Conservation (phyloP, 768 basidiomycete species). For the Arthromyces matolae region DNA sequence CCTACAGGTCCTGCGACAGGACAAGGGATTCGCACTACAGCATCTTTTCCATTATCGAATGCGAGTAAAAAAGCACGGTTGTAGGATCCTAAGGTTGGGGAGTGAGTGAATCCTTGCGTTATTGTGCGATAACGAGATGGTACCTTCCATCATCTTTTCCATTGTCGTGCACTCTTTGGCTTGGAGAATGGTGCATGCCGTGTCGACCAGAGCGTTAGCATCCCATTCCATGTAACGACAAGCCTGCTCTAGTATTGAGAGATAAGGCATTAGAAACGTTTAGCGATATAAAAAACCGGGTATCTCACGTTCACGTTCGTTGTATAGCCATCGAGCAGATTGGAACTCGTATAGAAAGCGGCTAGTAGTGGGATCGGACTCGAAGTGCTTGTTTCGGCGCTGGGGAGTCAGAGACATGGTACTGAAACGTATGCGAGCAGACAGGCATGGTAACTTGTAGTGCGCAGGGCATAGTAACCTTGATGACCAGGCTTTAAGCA, state of each 20-base stretch:
- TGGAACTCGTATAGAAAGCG: not conserved
- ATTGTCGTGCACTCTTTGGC: constrained; percentile 9
- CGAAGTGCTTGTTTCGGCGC: not conserved
- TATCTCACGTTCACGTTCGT: constrained; percentile 21
- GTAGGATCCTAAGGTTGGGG: constrained; percentile 13
- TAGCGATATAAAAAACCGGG: not conserved
- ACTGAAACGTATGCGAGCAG: not conserved
- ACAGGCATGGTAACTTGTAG: not conserved
- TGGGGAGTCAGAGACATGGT: not conserved
- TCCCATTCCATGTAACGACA: constrained; percentile 18
- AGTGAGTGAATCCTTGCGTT: constrained; percentile 1
- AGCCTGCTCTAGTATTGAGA: constrained; percentile 19
- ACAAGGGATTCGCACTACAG: constrained; percentile 18
- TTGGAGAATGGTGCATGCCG: constrained; percentile 9
- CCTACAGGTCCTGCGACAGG: constrained; percentile 23
- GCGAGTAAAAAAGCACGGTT: constrained; percentile 18
- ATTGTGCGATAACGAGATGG: not conserved
- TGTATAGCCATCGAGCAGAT: constrained; percentile 25
- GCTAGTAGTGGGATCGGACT: not conserved
- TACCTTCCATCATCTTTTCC: constrained; percentile 17
- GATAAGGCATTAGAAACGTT: constrained; percentile 8
- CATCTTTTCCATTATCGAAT: constrained; percentile 15
- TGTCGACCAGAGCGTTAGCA: constrained; percentile 11
- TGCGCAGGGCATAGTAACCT: not conserved
- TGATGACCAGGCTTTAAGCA: not conserved